Percentiles rank a stretch among this genome's conserved stretches.
Evolutionary conservation across 1,139 yeast genomes (phyloP).

Genomic region (Geotrichum histeridarum): DNA sequence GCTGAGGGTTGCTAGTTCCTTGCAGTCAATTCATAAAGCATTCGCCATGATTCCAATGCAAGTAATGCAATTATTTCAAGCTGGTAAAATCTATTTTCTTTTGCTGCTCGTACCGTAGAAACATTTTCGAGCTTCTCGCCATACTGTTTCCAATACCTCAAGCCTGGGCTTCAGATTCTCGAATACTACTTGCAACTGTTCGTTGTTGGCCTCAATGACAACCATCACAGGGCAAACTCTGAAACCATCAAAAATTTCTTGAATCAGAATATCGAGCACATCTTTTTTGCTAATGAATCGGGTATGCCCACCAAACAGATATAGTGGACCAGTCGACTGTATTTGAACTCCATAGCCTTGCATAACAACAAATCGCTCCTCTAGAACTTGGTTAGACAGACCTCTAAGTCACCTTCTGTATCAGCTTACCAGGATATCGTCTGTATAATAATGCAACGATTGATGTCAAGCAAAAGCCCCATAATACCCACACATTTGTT

Average conservation of each 20-base stretch:
- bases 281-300: conserved; percentile 46
- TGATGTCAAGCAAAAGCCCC: not conserved
- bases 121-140: conserved; percentile 27
- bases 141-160: conserved; percentile 28
- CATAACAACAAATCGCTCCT: conserved; percentile 29
- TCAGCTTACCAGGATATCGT: conserved; percentile 5
- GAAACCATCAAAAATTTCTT: conserved; percentile 55
- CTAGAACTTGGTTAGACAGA: conserved; percentile 3
- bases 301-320: conserved; percentile 22
- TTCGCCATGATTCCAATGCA: not conserved
- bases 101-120: conserved; percentile 16
- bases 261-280: conserved; percentile 53
- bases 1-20: too few relatives aligned
- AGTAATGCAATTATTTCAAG: not conserved
- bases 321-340: conserved; percentile 25
- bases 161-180: conserved; percentile 30
- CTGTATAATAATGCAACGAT: not conserved
- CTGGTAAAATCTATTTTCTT: too few relatives aligned
- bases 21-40: too few relatives aligned
- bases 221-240: conserved; percentile 53
- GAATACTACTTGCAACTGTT: conserved; percentile 44
- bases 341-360: conserved; percentile 35
- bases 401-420: not conserved
- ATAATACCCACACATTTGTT: not conserved
- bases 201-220: conserved; percentile 42